phyloP scores from a whole-genome alignment of 2,329 filamentous ascomycete species.

The Apiospora koreana region DNA sequence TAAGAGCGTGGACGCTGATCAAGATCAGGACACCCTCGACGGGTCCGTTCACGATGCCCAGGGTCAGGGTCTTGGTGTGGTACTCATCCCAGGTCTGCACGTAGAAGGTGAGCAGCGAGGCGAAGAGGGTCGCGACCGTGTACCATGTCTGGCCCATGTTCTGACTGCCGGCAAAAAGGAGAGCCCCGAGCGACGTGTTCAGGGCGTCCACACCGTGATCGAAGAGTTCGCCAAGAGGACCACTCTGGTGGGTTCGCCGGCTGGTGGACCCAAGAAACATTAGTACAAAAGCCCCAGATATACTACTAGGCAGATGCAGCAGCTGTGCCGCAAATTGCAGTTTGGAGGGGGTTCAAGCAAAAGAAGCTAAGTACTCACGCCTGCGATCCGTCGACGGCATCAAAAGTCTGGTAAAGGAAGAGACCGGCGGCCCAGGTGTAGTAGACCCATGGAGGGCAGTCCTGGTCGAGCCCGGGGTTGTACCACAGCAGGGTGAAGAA shows the following conservation, averaged over 20 bases:
- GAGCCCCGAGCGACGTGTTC: conserved; percentile 91
- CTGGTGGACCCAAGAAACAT: conserved; percentile 39
- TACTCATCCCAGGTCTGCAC: conserved; percentile 99
- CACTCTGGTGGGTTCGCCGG: conserved; percentile 86
- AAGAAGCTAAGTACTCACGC: conserved; percentile 72
- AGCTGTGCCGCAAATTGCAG: neutral
- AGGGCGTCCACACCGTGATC: conserved; percentile 97
- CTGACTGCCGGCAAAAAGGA: conserved; percentile 89
- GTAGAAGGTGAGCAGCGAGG: conserved; percentile 91
- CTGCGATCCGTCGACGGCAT: conserved; percentile 92
- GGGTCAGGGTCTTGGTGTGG: conserved; percentile 91
- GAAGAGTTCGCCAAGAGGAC: conserved; percentile 92
- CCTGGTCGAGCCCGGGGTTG: conserved; percentile 87
- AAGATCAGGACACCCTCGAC: conserved; percentile 92
- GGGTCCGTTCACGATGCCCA: conserved; percentile 89
- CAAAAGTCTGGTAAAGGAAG: conserved; percentile 97
- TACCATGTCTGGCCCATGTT: conserved; percentile 93
- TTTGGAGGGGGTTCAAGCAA: neutral
- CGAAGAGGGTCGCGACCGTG: conserved; percentile 81
- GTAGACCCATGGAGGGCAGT: conserved; percentile 96
- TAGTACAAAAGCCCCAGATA: conserved; percentile 10
- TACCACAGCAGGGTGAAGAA: conserved; percentile 94
- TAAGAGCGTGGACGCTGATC: conserved; percentile 78
- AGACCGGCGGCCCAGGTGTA: conserved; percentile 85
- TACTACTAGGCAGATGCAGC: neutral